Percentiles rank a stretch among this genome's conserved stretches.
Conservation (phyloP, 2,329 filamentous ascomycete species). For the Fusarium sp. region DNA sequence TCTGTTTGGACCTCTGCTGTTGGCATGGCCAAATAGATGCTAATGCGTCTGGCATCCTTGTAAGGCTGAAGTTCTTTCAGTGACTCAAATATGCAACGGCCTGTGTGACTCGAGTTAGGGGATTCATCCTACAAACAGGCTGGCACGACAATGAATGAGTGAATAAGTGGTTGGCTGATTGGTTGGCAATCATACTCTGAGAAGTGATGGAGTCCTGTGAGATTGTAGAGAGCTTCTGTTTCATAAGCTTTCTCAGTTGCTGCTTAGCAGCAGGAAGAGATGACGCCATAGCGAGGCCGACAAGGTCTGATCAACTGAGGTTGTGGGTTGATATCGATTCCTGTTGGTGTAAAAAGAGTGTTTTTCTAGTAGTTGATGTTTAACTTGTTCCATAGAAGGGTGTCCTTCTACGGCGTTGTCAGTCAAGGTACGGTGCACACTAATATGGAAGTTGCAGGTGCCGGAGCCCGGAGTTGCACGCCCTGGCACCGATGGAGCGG, state of each 20-base stretch:
- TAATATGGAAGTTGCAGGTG: constrained; percentile 14
- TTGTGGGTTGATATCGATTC: constrained; percentile 16
- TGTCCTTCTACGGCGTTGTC: background rate
- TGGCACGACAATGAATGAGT: constrained; percentile 5
- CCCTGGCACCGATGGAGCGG: constrained; percentile 27
- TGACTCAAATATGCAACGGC: constrained; percentile 70
- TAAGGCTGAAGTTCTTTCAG: constrained; percentile 79
- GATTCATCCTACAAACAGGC: constrained; percentile 8
- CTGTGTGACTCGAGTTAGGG: constrained; percentile 57
- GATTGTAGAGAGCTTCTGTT: constrained; percentile 70
- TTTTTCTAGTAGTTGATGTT: constrained; percentile 11
- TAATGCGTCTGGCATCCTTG: constrained; percentile 77
- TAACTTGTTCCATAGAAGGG: constrained; percentile 9
- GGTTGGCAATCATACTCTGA: constrained; percentile 72
- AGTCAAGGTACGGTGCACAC: constrained; percentile 9
- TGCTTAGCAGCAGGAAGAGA: constrained; percentile 75
- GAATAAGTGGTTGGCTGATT: constrained; percentile 7
- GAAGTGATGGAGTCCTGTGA: constrained; percentile 68
- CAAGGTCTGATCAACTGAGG: constrained; percentile 12
- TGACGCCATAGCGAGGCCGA: constrained; percentile 59
- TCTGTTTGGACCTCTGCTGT: constrained; percentile 86
- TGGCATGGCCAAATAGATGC: constrained; percentile 95
- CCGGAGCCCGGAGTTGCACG: constrained; percentile 18
- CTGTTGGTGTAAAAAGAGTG: constrained; percentile 20
- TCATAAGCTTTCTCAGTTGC: constrained; percentile 78